A percentile compares a stretch with the other conserved stretches of the same genome.
These are phyloP conservation scores for Globisporangium lucens DNA, from an alignment of 352 stramenopile species.

Conservation along the genomic window DNA sequence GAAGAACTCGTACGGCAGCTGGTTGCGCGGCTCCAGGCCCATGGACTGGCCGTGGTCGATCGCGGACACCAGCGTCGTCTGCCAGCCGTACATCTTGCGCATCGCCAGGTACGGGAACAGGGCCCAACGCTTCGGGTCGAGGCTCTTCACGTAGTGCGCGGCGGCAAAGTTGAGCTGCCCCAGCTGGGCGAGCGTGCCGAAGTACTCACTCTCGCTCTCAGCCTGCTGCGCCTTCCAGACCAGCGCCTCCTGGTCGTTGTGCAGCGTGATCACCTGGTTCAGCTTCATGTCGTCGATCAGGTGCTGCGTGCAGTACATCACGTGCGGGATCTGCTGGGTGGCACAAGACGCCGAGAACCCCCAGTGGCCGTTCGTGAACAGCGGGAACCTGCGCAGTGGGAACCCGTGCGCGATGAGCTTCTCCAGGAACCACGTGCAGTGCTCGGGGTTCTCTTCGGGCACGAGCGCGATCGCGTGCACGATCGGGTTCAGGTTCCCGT, in stretches of 20 bases:
- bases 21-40: constrained; percentile 16
- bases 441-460: constrained; percentile 23
- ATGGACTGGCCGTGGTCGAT: constrained; percentile 24
- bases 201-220: constrained; percentile 38
- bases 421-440: constrained; percentile 44
- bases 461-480: constrained; percentile 39
- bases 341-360: constrained; percentile 21
- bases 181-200: constrained; percentile 26
- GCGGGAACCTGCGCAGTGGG: constrained; percentile 34
- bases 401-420: constrained; percentile 46
- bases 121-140: constrained; percentile 39
- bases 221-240: constrained; percentile 41
- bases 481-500: constrained; percentile 35
- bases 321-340: constrained; percentile 25
- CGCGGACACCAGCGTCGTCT: constrained; percentile 32
- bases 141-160: constrained; percentile 29
- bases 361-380: constrained; percentile 34
- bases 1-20: constrained; percentile 40
- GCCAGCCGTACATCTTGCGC: constrained; percentile 49
- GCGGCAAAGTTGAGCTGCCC: constrained; percentile 30
- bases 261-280: constrained; percentile 16
- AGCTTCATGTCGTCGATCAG: constrained; percentile 33
- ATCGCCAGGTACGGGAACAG: constrained; percentile 41
- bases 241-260: constrained; percentile 25
- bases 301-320: constrained; percentile 36